Base-by-base conservation (phyloP, 129 eudicot species). In the Sambucus nigra region DNA sequence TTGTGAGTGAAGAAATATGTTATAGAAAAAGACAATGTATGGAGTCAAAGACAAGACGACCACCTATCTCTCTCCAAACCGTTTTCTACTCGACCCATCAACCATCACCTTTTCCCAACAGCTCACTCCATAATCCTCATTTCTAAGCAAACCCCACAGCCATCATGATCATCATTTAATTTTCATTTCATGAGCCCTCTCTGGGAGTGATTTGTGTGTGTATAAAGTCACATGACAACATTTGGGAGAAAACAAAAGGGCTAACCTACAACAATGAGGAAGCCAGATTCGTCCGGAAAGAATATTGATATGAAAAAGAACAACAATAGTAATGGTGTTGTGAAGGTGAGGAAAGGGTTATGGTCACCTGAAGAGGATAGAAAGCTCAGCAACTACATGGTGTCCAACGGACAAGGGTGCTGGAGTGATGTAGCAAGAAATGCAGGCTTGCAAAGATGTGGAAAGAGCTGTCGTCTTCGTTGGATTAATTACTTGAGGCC, bases 361-460 rank as follows among this genome's bases (percentile, higher is more conserved):
- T 86, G 95, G 95, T 81, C 95, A 25, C 95, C 95, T 0, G 92
- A 86, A 33, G 95, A 86, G 62, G 95, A 86, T 45, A 87, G 82
- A 31, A 86, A 86, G 61, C 69, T 86, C 26, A 86, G 78, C 78
- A 79, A 63, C 6, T 86, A 86, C 49, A 86, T 86, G 95, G 49
- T 82, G 0, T 75, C 66, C 7, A 86, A 81, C 42, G 95, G 95
- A 10, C 93, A 86, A 45, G 95, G 95, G 0, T 86, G 95, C 28
- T 86, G 95, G 95, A 81, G 84, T 51, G 95, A 86, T 38, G 88
- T 86, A 0, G 95, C 95, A 0, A 73, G 95, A 26, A 82, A 86
- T 79, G 82, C 95, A 14, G 95, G 95, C 22, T 57, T 86, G 47
- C 95, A 81, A 33, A 57, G 95, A 47, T 86, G 95, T 25, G 95